These are phyloP conservation scores for Chenopodium album DNA, from an alignment of 148 eudicot genomes.

Conservation along the genomic window DNA sequence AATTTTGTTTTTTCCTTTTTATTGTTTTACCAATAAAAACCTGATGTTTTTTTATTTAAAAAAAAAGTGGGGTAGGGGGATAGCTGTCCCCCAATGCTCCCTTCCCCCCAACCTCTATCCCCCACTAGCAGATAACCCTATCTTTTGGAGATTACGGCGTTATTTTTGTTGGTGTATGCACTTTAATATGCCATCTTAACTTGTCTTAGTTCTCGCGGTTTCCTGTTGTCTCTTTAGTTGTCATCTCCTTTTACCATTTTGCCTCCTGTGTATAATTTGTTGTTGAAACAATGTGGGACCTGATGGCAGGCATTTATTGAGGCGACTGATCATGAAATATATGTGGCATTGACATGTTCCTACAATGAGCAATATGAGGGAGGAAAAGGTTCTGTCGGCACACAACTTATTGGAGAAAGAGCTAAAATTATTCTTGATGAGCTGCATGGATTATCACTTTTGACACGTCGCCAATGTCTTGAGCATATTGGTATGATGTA, in stretches of 20 bases:
- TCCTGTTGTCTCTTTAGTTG: not conserved
- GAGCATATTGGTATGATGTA: constrained; percentile 73
- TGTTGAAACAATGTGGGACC: not conserved
- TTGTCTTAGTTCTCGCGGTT: not conserved
- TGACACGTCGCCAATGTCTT: constrained; percentile 69
- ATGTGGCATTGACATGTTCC: constrained; percentile 69
- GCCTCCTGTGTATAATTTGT: not conserved
- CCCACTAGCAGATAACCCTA: not conserved
- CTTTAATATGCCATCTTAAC: not conserved
- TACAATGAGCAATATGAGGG: constrained; percentile 60
- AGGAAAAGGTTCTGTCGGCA: constrained; percentile 87
- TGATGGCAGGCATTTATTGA: constrained; percentile 72
- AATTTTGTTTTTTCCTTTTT: too few relatives aligned
- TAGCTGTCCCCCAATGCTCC: too few relatives aligned
- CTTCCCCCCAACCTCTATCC: too few relatives aligned
- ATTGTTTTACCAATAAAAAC: too few relatives aligned
- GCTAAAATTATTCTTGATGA: constrained; percentile 86
- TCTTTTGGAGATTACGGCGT: not conserved
- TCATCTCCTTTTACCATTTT: not conserved
- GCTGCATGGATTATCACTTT: constrained; percentile 58
- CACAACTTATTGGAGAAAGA: constrained; percentile 89
- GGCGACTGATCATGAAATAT: constrained; percentile 82
- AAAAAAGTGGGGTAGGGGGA: too few relatives aligned
- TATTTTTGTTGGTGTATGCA: not conserved
- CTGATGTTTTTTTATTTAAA: too few relatives aligned